Base-by-base conservation (phyloP, 2,329 filamentous ascomycete genomes). In the Diaporthe sp. region DNA sequence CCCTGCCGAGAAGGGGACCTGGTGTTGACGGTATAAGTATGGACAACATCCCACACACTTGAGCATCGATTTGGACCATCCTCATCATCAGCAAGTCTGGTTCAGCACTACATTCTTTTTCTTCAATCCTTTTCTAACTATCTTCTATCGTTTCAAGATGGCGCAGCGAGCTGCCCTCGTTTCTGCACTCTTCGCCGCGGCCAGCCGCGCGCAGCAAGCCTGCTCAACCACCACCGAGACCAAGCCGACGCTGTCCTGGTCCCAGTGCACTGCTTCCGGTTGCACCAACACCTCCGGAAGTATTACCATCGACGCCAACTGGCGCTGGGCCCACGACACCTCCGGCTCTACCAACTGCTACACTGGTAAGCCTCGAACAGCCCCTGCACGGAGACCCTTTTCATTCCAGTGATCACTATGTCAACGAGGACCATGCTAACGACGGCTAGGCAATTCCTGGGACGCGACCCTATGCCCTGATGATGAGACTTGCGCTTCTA, bases 241-340 rank as follows among this genome's bases (percentile, higher is more conserved):
- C 42, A 90, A 92, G 80, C 91, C 90, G 25, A 75, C 85, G 39
- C 83, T 92, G 79, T 85, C 82, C 75, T 91, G 89, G 87, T 84
- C 87, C 76, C 86, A 86, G 79, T 92, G 90, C 83, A 87, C 88
- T 49, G 80, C 83, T 31, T 84, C 83, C 74, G 88, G 89, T 75
- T 92, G 90, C 84, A 86, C 83, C 37, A 84, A 82, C 72, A 86
- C 89, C 78, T 79, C 80, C 55, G 89, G 87, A 57, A 87, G 86
- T 49, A 85, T 92, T 58, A 88, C 89, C 72, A 83, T 92, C 79
- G 90, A 92, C 77, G 82, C 90, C 79, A 92, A 92, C 84, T 92
- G 90, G 90, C 88, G 90, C 76, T 92, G 90, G 90, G 84, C 90
- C 75, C 90, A 92, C 82, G 81, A 81, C 25, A 81, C 83, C 71